Evolutionary conservation across 805 yeast genomes (phyloP).

Genomic region (Grigorovia transvaalensis): DNA sequence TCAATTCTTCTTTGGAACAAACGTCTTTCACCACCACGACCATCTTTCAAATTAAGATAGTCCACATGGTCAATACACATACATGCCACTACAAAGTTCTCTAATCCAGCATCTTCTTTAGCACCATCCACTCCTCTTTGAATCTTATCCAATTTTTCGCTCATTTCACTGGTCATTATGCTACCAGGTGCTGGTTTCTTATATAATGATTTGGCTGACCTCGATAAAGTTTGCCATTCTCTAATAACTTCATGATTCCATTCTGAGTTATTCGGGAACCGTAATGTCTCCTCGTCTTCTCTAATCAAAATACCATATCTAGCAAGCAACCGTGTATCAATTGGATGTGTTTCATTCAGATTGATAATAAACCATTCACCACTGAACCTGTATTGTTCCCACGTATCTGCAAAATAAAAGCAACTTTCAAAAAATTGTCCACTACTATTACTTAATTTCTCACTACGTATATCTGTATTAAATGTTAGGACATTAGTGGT

Average conservation of each 20-base stretch:
- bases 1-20: conserved; percentile 14
- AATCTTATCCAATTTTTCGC: conserved; percentile 55
- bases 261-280: conserved; percentile 35
- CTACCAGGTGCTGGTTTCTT: conserved; percentile 68
- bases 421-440: conserved; percentile 64
- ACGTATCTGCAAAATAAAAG: conserved; percentile 52
- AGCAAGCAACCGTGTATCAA: not conserved
- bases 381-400: conserved; percentile 62
- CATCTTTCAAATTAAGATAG: conserved; percentile 48
- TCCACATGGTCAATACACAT: conserved; percentile 66
- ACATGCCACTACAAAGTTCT: conserved; percentile 60
- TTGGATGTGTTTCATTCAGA: conserved; percentile 6
- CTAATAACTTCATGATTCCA: conserved; percentile 57
- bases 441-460: conserved; percentile 42
- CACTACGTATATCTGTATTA: conserved; percentile 62
- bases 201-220: conserved; percentile 51
- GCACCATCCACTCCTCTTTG: conserved; percentile 77
- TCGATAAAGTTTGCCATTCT: conserved; percentile 53
- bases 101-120: conserved; percentile 48
- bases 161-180: conserved; percentile 42
- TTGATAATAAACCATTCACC: conserved; percentile 49
- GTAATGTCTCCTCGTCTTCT: not conserved
- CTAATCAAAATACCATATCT: conserved; percentile 3
- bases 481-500: conserved; percentile 57
- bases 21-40: conserved; percentile 25